Base-by-base conservation (phyloP, 495 filamentous ascomycete species). In the Neurospora tetraspora region DNA sequence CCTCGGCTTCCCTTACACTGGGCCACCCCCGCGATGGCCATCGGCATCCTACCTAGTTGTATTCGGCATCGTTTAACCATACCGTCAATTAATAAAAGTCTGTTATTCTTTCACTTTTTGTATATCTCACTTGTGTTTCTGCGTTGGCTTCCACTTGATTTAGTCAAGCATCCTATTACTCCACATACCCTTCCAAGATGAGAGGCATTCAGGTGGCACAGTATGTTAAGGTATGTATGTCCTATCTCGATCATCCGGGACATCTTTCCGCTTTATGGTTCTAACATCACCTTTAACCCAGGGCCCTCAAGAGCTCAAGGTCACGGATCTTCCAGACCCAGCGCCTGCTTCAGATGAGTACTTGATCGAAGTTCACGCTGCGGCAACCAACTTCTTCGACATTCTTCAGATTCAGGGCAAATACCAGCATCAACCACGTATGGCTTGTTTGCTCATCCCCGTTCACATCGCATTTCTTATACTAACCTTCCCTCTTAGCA, bases 351-450 rank as follows among this genome's bases (percentile, higher is more conserved):
- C 88, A 53, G 86, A 91, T 78, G 88, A 97, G 84, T 98, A 98
- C 82, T 87, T 96, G 73, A 91, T 98, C 80, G 88, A 89, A 80
- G 91, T 98, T 79, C 93, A 94, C 82, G 94, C 95, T 65, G 86
- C 91, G 11, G 94, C 93, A 36, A 91, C 93, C 75, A 98, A 98
- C 83, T 98, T 97, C 89, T 98, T 97, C 85, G 95, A 98, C 79
- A 89, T 94, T 71, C 86, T 97, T 70, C 94, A 97, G 77, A 94
- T 96, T 79, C 89, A 90, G 74, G 94, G 94, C 68, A 91, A 91
- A 81, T 90, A 90, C 77, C 88, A 93, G 83, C 85, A 86, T 69
- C 86, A 88, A 71, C 87, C 87, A n/a, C 84, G 84, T 86, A 78
- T 14, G 79, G 69, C 16, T 31, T 20, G 9, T 68, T n/a, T 36